Base-by-base conservation (phyloP, 371 early-diverging fungal genomes). In the Conidiobolus incongruus region DNA sequence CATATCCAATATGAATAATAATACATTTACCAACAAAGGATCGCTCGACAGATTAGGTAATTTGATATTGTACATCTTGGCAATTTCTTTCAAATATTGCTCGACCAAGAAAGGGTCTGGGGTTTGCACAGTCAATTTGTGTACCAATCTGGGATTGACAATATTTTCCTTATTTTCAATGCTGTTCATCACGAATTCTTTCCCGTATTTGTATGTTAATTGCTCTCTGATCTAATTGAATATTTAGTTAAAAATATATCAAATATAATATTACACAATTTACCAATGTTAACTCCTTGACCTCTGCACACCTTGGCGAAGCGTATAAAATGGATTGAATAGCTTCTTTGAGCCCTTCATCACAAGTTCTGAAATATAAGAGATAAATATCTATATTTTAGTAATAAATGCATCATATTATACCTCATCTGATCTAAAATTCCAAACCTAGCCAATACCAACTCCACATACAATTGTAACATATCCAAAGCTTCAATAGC, bases 401-500 rank as follows among this genome's bases (percentile, higher is more conserved):
- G n/a, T n/a, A n/a, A n/a, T n/a, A n/a, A n/a, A n/a, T n/a, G n/a
- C n/a, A n/a, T n/a, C n/a, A n/a, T n/a, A n/a, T n/a, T n/a, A 26
- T 70, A 77, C 77, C 70, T 76, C 62, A 77, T 63, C 47, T 75
- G 67, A 46, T 88, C 89, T 24, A 93, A 40, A 21, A 91, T 57
- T 0, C 87, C 91, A 50, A 80, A 82, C 1, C 91, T 75, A 6
- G 91, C 83, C 24, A 79, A 55, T 20, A 93, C 55, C 24, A 84
- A 56, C 50, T 93, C 91, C 49, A 84, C 81, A 46, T 81, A 83
- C 13, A 90, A 68, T 52, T 88, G 84, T 34, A 91, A 54, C 24
- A 85, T 79, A 57, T 93, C 94, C 65, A 90, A 52, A 4, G 85
- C 91, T 52, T 93, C 94, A 28, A 78, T 66, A 44, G 68, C 60